Evolutionary conservation across 148 eudicot genomes (phyloP).

Genomic region (Chenopodium album): DNA sequence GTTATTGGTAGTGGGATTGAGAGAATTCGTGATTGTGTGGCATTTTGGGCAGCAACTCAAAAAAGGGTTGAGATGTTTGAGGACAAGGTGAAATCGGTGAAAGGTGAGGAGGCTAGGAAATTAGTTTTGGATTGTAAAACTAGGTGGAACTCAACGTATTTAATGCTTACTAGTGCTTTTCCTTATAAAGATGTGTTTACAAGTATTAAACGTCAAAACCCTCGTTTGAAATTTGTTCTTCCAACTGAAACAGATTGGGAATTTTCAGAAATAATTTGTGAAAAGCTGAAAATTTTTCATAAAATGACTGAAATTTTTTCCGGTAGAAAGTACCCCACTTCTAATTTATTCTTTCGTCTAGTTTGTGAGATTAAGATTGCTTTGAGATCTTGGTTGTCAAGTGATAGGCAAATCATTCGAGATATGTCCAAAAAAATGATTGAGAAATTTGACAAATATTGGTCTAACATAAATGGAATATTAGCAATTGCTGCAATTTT

Average conservation of each 20-base stretch:
- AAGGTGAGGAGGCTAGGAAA: neutral
- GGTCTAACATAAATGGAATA: neutral
- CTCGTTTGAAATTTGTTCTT: neutral
- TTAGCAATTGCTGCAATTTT: neutral
- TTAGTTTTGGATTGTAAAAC: constrained; percentile 9
- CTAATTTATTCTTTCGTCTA: neutral
- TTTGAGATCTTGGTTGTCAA: neutral
- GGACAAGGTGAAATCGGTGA: neutral
- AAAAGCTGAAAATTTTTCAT: neutral
- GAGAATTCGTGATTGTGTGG: neutral
- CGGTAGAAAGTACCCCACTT: neutral
- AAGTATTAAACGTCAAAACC: neutral
- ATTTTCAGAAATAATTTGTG: neutral
- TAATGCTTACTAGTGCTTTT: constrained; percentile 2
- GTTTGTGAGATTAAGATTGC: neutral
- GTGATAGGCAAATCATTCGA: neutral
- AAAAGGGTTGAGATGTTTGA: constrained; percentile 4
- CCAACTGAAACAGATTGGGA: neutral
- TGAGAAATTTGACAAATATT: constrained; percentile 12
- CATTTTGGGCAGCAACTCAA: neutral
- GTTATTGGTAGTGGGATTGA: constrained; percentile 9
- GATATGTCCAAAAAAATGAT: constrained; percentile 4
- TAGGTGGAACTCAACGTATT: constrained; percentile 5
- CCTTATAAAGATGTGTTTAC: neutral
- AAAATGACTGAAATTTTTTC: constrained; percentile 1